A percentile compares a stretch with the other conserved stretches of the same genome.
These are phyloP conservation scores for Stemphylium lycopersici DNA, from an alignment of 2,329 filamentous ascomycete genomes.

Conservation along the genomic window DNA sequence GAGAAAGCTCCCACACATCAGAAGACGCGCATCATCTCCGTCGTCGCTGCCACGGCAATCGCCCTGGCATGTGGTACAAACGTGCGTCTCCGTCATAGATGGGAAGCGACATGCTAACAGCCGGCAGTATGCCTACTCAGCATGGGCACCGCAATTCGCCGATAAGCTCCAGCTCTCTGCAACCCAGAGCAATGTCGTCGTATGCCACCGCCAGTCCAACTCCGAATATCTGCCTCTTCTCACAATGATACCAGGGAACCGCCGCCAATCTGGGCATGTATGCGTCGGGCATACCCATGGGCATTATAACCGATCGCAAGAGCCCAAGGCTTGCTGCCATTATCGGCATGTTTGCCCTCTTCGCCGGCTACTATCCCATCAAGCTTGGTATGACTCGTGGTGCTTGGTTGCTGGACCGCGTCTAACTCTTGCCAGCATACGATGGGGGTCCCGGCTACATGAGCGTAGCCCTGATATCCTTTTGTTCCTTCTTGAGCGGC, in stretches of 20 bases:
- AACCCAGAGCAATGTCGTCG: conserved; percentile 93
- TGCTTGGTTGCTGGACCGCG: not conserved
- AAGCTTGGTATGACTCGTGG: conserved; percentile 59
- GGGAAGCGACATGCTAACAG: conserved; percentile 30
- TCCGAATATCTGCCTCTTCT: conserved; percentile 27
- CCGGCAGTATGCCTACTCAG: conserved; percentile 90
- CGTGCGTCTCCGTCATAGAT: conserved; percentile 58
- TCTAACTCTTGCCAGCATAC: conserved; percentile 65
- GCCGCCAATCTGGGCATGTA: conserved; percentile 94
- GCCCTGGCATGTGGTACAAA: conserved; percentile 92
- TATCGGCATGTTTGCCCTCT: conserved; percentile 74
- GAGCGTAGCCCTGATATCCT: conserved; percentile 67
- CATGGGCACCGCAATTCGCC: conserved; percentile 96
- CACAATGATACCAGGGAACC: conserved; percentile 53
- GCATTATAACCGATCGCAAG: conserved; percentile 81
- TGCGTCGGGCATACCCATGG: conserved; percentile 83
- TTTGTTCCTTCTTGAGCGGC: conserved; percentile 86
- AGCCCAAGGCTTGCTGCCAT: conserved; percentile 82
- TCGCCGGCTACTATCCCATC: conserved; percentile 83
- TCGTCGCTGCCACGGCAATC: conserved; percentile 82
- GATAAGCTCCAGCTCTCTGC: conserved; percentile 83
- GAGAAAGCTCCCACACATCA: conserved; percentile 54
- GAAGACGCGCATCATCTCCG: conserved; percentile 77
- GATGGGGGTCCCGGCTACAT: conserved; percentile 67
- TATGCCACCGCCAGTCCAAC: conserved; percentile 48